Base-by-base conservation (phyloP, 768 basidiomycete genomes). In the Tricholoma saponaceum region DNA sequence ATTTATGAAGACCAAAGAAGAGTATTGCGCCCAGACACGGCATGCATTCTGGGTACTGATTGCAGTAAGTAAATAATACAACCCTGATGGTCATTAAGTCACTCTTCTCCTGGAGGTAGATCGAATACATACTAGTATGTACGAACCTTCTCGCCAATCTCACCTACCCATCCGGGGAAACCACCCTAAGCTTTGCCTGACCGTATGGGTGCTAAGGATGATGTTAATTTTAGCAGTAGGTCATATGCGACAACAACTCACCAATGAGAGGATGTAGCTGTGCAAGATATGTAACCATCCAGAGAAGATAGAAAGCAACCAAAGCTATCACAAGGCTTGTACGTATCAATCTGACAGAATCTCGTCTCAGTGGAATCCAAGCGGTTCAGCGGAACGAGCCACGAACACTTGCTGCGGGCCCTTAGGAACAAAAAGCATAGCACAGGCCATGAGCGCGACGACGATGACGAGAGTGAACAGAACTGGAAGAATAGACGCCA, bases 281-380 rank as follows among this genome's bases (percentile, higher is more conserved):
- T 0, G 95, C 94, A 69, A 97, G 80, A 73, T 96, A 98, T n/a
- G 95, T 95, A 67, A 96, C 84, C 76, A 89, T 89, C 95, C 95
- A 98, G 86, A 98, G 87, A 65, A 98, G 83, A 76, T 95, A 98
- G 73, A 92, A 95, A 55, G 83, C 88, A 3, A 84, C 76, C 16
- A 98, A 72, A 2, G 90, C 82, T 60, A 98, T 82, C 75, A 92
- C 78, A 50, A 93, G 68, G 60, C 81, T 82, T 1, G 93, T 89
- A 63, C 95, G 89, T 61, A 95, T 82, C 52, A 95, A 82, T 57
- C 95, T 98, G 71, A 41, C 41, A n/a, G 47, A 50, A n/a, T 28
- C 1, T 50, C n/a, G 5, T 28, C 8, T 49, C 16, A 50, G 26
- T 30, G 26, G 8, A 30, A 30, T 50, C 16, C 9, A 50, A 18